A percentile compares a stretch with the other conserved stretches of the same genome.
phyloP scores from a whole-genome alignment of 169 alveolate genomes.

The Eimeria sp. region DNA sequence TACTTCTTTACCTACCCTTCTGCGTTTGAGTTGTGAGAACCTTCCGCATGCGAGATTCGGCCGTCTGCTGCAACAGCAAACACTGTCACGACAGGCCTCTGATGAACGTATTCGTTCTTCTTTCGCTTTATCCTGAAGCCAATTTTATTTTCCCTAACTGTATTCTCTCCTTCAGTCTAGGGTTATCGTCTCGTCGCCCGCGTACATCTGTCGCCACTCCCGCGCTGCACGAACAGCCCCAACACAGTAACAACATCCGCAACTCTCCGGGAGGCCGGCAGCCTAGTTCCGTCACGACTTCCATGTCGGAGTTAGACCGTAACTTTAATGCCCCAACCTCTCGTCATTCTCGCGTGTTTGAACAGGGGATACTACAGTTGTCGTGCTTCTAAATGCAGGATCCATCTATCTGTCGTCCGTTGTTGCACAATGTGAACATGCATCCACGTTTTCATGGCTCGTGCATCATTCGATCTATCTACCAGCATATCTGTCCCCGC shows the following conservation, averaged over 20 bases:
- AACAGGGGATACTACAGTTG: not conserved
- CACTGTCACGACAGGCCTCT: not conserved
- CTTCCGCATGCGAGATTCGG: not conserved
- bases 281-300: not conserved
- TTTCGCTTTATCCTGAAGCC: not conserved
- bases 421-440: not conserved
- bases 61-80: not conserved
- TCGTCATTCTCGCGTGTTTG: not conserved
- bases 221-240: constrained; percentile 58
- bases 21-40: not conserved
- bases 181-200: constrained; percentile 59
- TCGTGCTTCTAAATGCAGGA: not conserved
- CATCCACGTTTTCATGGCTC: not conserved
- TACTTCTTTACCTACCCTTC: not conserved
- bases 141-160: not conserved
- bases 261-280: too few relatives aligned
- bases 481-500: not conserved
- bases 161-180: not conserved
- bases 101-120: not conserved
- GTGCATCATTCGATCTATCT: not conserved
- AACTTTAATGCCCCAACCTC: not conserved
- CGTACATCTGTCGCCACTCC: constrained; percentile 81
- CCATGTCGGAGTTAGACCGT: not conserved
- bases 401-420: not conserved
- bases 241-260: not conserved